Evolutionary conservation across 2,329 filamentous ascomycete genomes (phyloP), one percentile per base, ranked within the genome.

Genomic region (Phialophora expanda): DNA sequence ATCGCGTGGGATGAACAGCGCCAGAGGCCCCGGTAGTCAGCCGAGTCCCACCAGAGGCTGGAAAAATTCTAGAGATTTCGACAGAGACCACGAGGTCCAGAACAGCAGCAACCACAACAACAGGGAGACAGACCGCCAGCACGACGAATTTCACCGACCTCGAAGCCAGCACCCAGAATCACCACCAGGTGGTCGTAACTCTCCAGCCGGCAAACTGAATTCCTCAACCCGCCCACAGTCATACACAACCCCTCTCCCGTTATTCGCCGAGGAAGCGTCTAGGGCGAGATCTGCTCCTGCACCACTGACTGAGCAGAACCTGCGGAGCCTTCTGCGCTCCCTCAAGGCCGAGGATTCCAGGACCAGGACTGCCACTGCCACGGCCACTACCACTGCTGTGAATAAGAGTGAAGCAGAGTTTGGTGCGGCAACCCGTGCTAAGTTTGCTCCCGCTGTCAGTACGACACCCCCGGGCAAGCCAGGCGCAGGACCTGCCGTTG

Each of bases 221-320:
- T 50, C 53, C 51, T 61, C 63, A 62, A 55, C 28, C 26, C 68
- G 68, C 55, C 67, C 68, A 20, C 69, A 63, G 32, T 69, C 69
- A 28, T 72, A 70, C 64, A 66, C 66, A 14, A 56, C 61, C 57
- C 69, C 70, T 48, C 69, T 70, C 50, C 59, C 59, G 46, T 61
- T 70, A 34, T 64, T 69, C 55, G 62, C 65, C 61, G 66, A 68
- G 61, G 59, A 69, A 64, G 61, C 67, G 61, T 65, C 66, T 41
- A 68, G 63, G 46, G 61, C 55, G 46, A 61, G 44, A 28, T 44
- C 56, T 56, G 65, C 53, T 26, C 53, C 64, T 24, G 56, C 63
- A 28, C 68, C 64, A 30, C 57, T 72, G 56, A 72, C 70, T 17
- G 64, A 70, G 62, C 61, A 69, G 54, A 70, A 72, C 56, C 70